Evolutionary conservation across 139 green algal genomes (phyloP), one percentile per base, ranked within the genome.

Genomic region (Dunaliella sp.): DNA sequence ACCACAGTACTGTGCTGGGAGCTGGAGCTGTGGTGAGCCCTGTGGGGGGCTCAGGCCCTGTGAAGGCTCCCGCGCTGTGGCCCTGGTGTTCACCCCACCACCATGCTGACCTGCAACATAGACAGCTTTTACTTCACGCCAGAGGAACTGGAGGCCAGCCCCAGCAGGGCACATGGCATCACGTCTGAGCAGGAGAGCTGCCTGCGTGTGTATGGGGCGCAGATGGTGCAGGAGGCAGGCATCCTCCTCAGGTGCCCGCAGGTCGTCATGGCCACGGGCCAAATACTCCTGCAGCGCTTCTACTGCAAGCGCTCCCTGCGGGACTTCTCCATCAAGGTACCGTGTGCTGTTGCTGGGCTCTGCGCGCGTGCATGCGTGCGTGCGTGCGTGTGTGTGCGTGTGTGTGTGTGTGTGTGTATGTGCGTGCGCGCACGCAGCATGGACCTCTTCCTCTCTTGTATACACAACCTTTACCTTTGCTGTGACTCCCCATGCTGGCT

Each of bases 241-340:
- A 92, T 93, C 77, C 86, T 97, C n/a, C 89, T 99, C 75, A 81
- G 86, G 77, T 88, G 96, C 77, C 92, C 94, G 2, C 96, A 98
- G 83, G 93, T 86, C 0, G 96, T 98, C 24, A 94, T 95, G 88
- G 93, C 90, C 38, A 99, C 97, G 0, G 97, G 91, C 0, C 97
- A 99, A 81, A 94, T 98, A 25, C 85, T 99, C 37, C 85, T 99
- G 1, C 97, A 99, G 78, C 90, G 97, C 36, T 99, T 98, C 84
- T 99, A 97, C 90, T 97, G 94, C 93, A 97, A 98, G 89, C 90
- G 94, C n/a, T 97, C 93, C 35, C 86, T 98, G 37, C 90, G 84
- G 33, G 86, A 94, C 3, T 97, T 91, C 84, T 95, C 98, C 85
- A 92, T 97, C 0, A 95, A 97, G 94, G 94, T 98, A n/a, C n/a